Base-by-base conservation (phyloP, 352 stramenopile species). In the Globisporangium paddicum region DNA sequence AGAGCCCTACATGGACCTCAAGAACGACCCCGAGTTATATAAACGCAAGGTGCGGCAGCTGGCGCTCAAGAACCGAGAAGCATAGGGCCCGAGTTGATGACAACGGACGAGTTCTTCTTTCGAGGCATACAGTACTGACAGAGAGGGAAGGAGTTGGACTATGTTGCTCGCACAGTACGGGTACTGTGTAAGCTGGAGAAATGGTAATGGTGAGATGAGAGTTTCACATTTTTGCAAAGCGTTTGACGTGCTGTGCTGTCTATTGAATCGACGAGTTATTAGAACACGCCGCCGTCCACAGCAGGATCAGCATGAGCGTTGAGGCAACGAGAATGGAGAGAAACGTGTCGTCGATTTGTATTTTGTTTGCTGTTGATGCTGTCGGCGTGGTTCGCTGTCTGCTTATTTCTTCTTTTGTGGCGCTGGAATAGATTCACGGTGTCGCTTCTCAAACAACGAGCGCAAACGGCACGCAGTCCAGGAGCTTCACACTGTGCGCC, bases 21-120 rank as follows among this genome's bases (percentile, higher is more conserved):
- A 91, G 72, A 95, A 89, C 66, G 83, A 95, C 68, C 87, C 87
- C n/a, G 84, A 95, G 59, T 67, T 90, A 23, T 96, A 96, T 73
- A 86, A 89, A 64, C 77, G 81, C 63, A 93, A 93, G 60, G 84
- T 96, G 62, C 79, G 82, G 47, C 75, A 87, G 56, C 64, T 92
- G 60, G 85, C 85, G 47, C 73, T 92, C 51, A 93, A 91, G 73
- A 92, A 95, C 70, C 82, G 85, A 51, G 85, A 95, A 68, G 77
- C 67, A 63, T 91, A 86, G n/a, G 25, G n/a, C 21, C 44, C 8
- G 40, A 32, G 45, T 2, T 30, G 8, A 48, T 35, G 26, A 54
- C 9, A 46, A 53, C n/a, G 46, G 23, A 14, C 3, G 19, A 18
- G 21, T 30, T 52, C n/a, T n/a, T 30, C n/a, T 52, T 52, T 52